Percentiles rank a stretch among this genome's conserved stretches.
phyloP scores from a whole-genome alignment of 1,284 basidiomycete species.

The Heterobasidion occidentale region DNA sequence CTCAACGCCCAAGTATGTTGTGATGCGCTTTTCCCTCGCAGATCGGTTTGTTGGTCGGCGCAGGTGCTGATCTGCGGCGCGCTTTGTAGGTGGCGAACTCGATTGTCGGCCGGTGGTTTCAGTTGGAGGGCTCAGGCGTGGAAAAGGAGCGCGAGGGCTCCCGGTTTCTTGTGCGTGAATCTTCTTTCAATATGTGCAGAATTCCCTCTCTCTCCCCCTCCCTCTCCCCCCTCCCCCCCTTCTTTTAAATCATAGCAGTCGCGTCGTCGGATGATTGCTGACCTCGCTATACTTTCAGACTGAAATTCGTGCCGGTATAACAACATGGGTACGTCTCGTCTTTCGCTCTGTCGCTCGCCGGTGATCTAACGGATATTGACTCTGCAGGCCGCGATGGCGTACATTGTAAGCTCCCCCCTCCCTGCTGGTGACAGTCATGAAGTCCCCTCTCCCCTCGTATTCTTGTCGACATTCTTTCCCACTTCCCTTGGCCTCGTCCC shows the following conservation, averaged over 20 bases:
- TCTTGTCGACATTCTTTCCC: background rate
- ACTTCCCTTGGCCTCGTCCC: too few relatives aligned
- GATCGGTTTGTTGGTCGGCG: background rate
- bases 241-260: background rate
- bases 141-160: constrained; percentile 69
- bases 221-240: background rate
- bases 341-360: background rate
- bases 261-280: background rate
- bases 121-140: constrained; percentile 78
- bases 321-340: constrained; percentile 60
- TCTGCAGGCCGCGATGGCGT: constrained; percentile 57
- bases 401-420: constrained; percentile 36
- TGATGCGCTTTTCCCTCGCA: too few relatives aligned
- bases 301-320: constrained; percentile 75
- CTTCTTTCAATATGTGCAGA: too few relatives aligned
- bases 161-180: constrained; percentile 54
- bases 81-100: constrained; percentile 57
- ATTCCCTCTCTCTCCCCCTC: background rate
- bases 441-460: background rate
- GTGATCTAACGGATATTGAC: background rate
- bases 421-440: background rate
- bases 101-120: constrained; percentile 73
- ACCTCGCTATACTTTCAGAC: constrained; percentile 32
- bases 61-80: background rate
- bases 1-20: constrained; percentile 20